Evolutionary conservation across 2,329 filamentous ascomycete species (phyloP), one percentile per base, ranked within the genome.

Genomic region (Cordyceps militaris): DNA sequence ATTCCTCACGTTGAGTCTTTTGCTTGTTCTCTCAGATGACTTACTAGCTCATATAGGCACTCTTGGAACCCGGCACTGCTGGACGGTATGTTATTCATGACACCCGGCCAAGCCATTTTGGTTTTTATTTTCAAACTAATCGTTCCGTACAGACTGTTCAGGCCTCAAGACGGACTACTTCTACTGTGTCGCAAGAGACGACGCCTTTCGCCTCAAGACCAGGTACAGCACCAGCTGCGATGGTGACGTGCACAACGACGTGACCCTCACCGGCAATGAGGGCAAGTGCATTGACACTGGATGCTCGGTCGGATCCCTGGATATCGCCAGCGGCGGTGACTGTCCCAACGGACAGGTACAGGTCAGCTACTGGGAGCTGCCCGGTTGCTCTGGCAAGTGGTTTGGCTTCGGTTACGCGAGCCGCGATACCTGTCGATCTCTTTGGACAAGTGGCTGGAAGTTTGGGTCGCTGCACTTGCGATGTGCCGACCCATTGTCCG

Each of bases 141-240:
- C 26, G 38, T 21, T 30, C 30, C n/a, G 32, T 46, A 14, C 16
- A n/a, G 40, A 32, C 19, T 61, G 61, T 47, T 49, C 52, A 14
- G 58, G 58, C 13, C 52, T 63, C 2, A 60, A 57, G 48, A 30
- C 46, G 1, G 59, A 50, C 16, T 56, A 52, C 14, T 57, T 61
- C 24, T 56, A 54, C 7, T 63, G 60, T 34, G 55, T 62, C 2
- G 38, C 23, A 2, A 16, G 5, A 11, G 40, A 56, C 9, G 10
- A 28, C n/a, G 23, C 16, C 10, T 52, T 52, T 10, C 21, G 23
- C 9, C 14, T 52, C 23, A 21, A 14, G n/a, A 28, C 34, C 23
- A 52, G 30, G 36, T 52, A 28, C 34, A 13, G 30, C 36, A 52
- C 14, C 34, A 36, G 42, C 23, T 52, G 49, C 36, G 42, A 9